Evolutionary conservation across 2,329 filamentous ascomycete species (phyloP), one percentile per base, ranked within the genome.

Genomic region (Cryphonectria parasitica): DNA sequence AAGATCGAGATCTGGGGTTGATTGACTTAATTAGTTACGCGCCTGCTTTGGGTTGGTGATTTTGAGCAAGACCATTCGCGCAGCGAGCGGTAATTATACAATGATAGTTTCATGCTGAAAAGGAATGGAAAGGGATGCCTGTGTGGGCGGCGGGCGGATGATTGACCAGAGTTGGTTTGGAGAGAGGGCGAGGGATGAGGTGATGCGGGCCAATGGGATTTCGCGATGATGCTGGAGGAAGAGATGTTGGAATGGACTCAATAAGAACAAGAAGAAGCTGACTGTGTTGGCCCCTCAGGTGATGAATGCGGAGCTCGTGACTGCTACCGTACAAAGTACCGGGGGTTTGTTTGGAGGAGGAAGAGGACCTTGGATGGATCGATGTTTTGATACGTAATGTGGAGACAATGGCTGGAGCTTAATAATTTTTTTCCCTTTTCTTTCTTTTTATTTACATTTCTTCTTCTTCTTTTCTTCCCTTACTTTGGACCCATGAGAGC

Each of bases 391-490:
- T 49, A 45, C 45, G 25, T 43, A 41, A 45, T 41, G 69, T 68
- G 65, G 63, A 56, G 68, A 67, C 67, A 34, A 34, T 49, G 60
- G 60, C 60, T 39, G 41, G 43, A 31, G 62, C 31, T 49, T 58
- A 52, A 36, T 28, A 58, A 58, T n/a, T 28, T 54, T 54, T 54
- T 15, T 2, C 52, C 5, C n/a, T 28, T 13, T 54, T 15, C 4
- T 54, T 10, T 49, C 4, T 28, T 13, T 54, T 54, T 54, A 5
- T 15, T 25, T 54, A n/a, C 2, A 13, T 31, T 56, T 31, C 6
- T 56, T 56, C 6, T 56, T 15, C 4, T 25, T 52, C 8, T 52
- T 25, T 6, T 0, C n/a, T n/a, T 52, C 22, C n/a, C 11, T 31
- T 56, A 11, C 52, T 17, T 28, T 15, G 11, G 52, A 56, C 13